Percentiles rank a stretch among this genome's conserved stretches.
These are phyloP conservation scores for Xylaria sp. DNA, from an alignment of 2,329 filamentous ascomycete genomes.

Conservation along the genomic window DNA sequence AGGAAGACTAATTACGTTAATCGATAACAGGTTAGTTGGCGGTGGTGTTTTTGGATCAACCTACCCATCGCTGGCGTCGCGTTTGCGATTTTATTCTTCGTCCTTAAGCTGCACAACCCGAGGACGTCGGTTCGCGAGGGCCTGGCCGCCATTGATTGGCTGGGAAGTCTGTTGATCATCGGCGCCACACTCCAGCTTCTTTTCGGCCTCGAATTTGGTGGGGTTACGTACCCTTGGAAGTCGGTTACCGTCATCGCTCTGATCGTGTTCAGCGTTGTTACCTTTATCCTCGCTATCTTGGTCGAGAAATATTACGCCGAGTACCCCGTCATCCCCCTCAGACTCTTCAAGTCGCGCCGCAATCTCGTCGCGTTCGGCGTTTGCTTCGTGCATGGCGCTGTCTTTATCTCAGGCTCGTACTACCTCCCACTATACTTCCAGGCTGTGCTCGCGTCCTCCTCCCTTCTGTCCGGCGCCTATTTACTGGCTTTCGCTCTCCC, in stretches of 20 bases:
- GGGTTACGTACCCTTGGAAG: constrained; percentile 74
- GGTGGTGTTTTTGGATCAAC: constrained; percentile 75
- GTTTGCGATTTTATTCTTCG: constrained; percentile 59
- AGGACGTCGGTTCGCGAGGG: constrained; percentile 66
- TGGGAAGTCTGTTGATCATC: constrained; percentile 64
- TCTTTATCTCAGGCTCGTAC: constrained; percentile 79
- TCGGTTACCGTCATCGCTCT: constrained; percentile 78
- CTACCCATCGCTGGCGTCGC: constrained; percentile 53
- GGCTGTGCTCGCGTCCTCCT: constrained; percentile 65
- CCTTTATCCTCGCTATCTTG: constrained; percentile 69
- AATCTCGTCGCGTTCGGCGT: constrained; percentile 70
- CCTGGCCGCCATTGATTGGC: constrained; percentile 67
- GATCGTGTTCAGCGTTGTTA: constrained; percentile 72
- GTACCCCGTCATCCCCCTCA: constrained; percentile 78
- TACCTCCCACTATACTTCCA: constrained; percentile 85
- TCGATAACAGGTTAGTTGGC: constrained; percentile 57
- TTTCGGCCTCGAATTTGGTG: constrained; percentile 84
- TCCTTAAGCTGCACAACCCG: constrained; percentile 72
- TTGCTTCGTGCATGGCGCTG: constrained; percentile 75
- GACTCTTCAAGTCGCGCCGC: constrained; percentile 69
- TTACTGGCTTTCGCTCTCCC: constrained; percentile 72
- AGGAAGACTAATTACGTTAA: not conserved
- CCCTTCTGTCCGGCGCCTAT: constrained; percentile 71
- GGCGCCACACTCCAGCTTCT: constrained; percentile 85
- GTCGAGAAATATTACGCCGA: constrained; percentile 75